These are phyloP conservation scores for Gypsophila paniculata DNA, from an alignment of 179 eudicot species.

Conservation along the genomic window DNA sequence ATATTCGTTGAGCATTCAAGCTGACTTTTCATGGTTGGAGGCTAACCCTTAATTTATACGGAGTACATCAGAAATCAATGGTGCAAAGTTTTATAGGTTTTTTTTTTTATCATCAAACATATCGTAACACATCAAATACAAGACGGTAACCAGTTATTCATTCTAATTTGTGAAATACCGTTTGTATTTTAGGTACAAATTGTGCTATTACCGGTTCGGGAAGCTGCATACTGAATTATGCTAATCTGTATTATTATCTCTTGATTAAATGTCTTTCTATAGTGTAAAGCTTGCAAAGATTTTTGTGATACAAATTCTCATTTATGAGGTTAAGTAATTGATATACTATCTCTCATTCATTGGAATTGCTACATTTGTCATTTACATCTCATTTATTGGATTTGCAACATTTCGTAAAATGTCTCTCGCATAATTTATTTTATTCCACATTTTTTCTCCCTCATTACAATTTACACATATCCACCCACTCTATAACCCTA, in stretches of 20 bases:
- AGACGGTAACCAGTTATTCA: not conserved
- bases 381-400: too few relatives aligned
- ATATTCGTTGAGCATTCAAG: not conserved
- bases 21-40: not conserved
- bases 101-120: not conserved
- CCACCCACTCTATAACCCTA: too few relatives aligned
- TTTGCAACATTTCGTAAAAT: too few relatives aligned
- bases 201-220: constrained; percentile 49
- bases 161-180: constrained; percentile 15
- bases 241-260: constrained; percentile 25
- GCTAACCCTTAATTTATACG: not conserved
- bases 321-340: too few relatives aligned
- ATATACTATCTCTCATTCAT: too few relatives aligned
- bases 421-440: too few relatives aligned
- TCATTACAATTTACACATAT: too few relatives aligned
- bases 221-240: constrained; percentile 48
- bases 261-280: not conserved
- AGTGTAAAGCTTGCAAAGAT: not conserved
- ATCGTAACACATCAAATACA: not conserved
- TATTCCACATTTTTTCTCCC: too few relatives aligned
- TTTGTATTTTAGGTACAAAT: constrained; percentile 38
- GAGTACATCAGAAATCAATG: too few relatives aligned
- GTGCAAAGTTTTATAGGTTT: not conserved
- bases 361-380: not conserved
- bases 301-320: too few relatives aligned